Evolutionary conservation across 2,329 filamentous ascomycete genomes (phyloP).

Genomic region (Exserohilum turcica): DNA sequence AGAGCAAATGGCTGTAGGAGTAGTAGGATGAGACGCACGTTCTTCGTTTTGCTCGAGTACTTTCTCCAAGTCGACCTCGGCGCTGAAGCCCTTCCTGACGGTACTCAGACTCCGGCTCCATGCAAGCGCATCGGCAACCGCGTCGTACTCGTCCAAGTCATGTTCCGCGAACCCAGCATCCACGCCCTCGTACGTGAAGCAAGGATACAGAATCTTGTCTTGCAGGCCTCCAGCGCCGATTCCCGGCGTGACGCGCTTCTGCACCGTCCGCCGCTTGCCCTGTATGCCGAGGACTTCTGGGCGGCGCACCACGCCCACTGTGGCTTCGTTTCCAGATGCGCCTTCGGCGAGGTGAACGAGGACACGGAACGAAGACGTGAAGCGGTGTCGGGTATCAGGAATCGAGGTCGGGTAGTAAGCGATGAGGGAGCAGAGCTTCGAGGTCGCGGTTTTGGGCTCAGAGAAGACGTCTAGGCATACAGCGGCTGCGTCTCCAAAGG

Average conservation of each 20-base stretch:
- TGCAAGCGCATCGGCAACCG: constrained; percentile 66
- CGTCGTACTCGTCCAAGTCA: constrained; percentile 70
- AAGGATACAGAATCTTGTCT: constrained; percentile 50
- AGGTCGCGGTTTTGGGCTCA: constrained; percentile 56
- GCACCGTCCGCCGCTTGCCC: constrained; percentile 55
- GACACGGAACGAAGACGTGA: constrained; percentile 53
- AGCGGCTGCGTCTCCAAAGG: constrained; percentile 66
- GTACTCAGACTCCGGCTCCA: constrained; percentile 68
- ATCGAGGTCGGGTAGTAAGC: constrained; percentile 68
- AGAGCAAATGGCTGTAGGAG: no score
- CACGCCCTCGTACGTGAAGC: constrained; percentile 61
- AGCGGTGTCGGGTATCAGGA: constrained; percentile 56
- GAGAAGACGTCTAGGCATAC: constrained; percentile 63
- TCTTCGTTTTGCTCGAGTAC: constrained; percentile 52
- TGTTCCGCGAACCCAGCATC: constrained; percentile 72
- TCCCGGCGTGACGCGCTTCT: constrained; percentile 57
- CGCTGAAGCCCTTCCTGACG: constrained; percentile 64
- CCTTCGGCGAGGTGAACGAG: constrained; percentile 62
- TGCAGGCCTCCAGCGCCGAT: constrained; percentile 56
- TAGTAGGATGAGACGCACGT: constrained; percentile 26
- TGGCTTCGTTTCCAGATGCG: constrained; percentile 41
- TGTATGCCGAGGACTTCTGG: constrained; percentile 60
- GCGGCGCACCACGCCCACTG: constrained; percentile 56
- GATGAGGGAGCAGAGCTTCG: constrained; percentile 62
- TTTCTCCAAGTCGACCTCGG: constrained; percentile 54